Base-by-base conservation (phyloP, 2,329 filamentous ascomycete species). In the Alternaria gansuensis region DNA sequence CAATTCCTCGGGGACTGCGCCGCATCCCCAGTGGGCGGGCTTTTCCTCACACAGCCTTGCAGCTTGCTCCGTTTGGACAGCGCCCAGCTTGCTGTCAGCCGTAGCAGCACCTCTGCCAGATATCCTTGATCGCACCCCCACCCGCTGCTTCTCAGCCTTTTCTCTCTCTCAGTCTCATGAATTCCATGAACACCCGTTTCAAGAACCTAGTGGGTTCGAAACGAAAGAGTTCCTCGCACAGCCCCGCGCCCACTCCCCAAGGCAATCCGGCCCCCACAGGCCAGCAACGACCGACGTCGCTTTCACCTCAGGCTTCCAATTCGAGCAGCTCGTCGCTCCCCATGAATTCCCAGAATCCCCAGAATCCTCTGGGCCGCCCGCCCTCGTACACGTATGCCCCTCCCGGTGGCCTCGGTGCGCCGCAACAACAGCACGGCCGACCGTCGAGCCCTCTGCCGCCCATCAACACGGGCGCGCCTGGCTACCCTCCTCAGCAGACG, bases 191-290 rank as follows among this genome's bases (percentile, higher is more conserved):
- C 84, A 86, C 87, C 78, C 88, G 89, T 81, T 87, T 92, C 79
- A 90, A 91, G 84, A 86, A 86, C 84, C 85, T 92, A 82, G 89
- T 90, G 81, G 90, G 91, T 84, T 89, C 89, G 82, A 91, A 90
- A 86, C 88, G 90, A 80, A 90, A 88, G 83, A 73, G 71, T 57
- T 89, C 88, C 61, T 83, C 83, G 69, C 83, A 82, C 77, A 82
- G 78, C 76, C 77, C 77, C 55, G 71, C 74, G 51, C 70, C 75
- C 62, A 56, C 69, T 58, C 71, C 73, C 21, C 66, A 66, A 51
- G 65, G 72, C 63, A 74, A 64, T 66, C 73, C 69, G 64, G 75
- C 75, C 62, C 77, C 75, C 66, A 75, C 78, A 58, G 72, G 76
- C 66, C 37, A 49, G 26, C 75, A 78, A 59, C 75, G 76, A 48